Evolutionary conservation across 305 asterid species (phyloP).

Genomic region (Solanum hybrid): DNA sequence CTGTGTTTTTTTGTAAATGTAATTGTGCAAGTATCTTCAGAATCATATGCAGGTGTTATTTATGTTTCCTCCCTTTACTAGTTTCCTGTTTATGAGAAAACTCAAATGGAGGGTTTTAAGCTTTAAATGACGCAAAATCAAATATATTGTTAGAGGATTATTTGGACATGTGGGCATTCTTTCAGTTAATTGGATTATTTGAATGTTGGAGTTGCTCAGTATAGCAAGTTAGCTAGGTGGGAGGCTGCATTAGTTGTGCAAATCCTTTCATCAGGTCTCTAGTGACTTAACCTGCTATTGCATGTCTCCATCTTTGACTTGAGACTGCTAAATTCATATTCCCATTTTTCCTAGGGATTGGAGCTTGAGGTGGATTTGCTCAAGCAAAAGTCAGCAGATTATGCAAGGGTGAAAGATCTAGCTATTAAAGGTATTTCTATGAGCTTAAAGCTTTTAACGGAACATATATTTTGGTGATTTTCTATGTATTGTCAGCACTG

Average conservation of each 20-base stretch:
- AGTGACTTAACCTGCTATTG: not conserved
- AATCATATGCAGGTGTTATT: not conserved
- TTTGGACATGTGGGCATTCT: not conserved
- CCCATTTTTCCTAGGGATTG: conserved; percentile 28
- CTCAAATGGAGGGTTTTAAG: not conserved
- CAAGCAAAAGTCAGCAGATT: conserved; percentile 53
- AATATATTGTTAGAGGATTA: not conserved
- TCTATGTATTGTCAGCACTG: not conserved
- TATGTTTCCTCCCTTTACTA: not conserved
- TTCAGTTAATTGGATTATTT: not conserved
- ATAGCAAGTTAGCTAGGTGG: not conserved
- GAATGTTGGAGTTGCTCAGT: not conserved
- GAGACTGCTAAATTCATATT: not conserved
- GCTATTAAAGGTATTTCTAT: conserved; percentile 54
- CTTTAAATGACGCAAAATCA: not conserved
- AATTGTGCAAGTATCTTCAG: not conserved
- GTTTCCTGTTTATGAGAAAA: not conserved
- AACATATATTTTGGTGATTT: not conserved
- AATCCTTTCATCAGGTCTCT: not conserved
- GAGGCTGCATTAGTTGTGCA: not conserved
- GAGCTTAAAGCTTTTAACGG: not conserved
- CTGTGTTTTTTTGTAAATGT: not conserved
- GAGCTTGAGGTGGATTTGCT: conserved; percentile 68
- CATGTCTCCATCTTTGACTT: not conserved
- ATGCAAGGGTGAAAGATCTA: conserved; percentile 64